A percentile compares a stretch with the other conserved stretches of the same genome.
Evolutionary conservation across 805 yeast genomes (phyloP).

Genomic region (Myxozyma geophila): DNA sequence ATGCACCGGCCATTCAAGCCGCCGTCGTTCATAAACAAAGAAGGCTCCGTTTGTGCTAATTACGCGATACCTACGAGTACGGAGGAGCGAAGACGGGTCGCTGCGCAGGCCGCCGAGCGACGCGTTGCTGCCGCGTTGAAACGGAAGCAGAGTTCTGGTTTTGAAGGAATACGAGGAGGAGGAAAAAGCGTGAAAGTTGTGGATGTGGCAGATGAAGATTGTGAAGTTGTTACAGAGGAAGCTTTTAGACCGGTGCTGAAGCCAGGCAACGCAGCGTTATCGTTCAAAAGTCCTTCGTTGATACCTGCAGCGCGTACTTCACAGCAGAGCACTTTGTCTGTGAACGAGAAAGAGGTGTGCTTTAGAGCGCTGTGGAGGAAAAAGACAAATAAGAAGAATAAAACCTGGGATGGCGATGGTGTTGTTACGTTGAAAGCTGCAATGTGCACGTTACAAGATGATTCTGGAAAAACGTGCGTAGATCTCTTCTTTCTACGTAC

Average conservation of each 20-base stretch:
- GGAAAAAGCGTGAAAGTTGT: background rate
- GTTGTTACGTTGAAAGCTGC: conserved; percentile 45
- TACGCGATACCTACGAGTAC: background rate
- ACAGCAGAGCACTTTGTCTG: background rate
- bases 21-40: conserved; percentile 20
- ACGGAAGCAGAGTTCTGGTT: background rate
- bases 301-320: conserved; percentile 7
- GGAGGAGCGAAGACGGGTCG: conserved; percentile 1
- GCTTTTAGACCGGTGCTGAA: background rate
- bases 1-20: conserved; percentile 28
- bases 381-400: conserved; percentile 73
- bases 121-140: conserved; percentile 1
- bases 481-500: too few species aligned
- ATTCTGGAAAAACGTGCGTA: conserved; percentile 28
- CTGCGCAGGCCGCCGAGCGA: conserved; percentile 1
- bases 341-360: background rate
- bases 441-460: conserved; percentile 42
- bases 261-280: background rate
- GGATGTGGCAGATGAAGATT: conserved; percentile 6
- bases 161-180: background rate
- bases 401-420: conserved; percentile 97
- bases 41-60: background rate
- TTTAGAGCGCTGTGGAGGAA: conserved; percentile 67
- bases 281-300: background rate
- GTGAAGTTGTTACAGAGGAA: background rate